Conservation (phyloP, 495 filamentous ascomycete genomes). For the Daldinia concentrica region DNA sequence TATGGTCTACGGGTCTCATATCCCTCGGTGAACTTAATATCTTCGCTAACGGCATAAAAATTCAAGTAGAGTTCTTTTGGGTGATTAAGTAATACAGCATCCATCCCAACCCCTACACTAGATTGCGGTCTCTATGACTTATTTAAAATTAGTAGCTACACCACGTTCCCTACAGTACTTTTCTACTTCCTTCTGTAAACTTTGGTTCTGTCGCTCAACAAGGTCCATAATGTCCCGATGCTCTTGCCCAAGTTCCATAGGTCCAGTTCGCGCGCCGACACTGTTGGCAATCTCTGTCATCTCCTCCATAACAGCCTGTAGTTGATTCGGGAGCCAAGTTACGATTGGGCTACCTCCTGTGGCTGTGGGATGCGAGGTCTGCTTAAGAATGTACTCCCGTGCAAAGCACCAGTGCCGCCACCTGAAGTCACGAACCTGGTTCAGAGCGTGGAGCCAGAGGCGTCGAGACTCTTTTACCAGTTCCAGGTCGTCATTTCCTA, state of each 20-base stretch:
- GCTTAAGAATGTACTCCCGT: conserved; percentile 90
- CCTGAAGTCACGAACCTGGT: conserved; percentile 89
- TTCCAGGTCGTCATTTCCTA: conserved; percentile 34
- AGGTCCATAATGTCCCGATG: conserved; percentile 73
- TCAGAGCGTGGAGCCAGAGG: conserved; percentile 75
- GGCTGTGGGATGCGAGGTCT: conserved; percentile 82
- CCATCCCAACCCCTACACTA: too few species aligned
- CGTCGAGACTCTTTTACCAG: conserved; percentile 52
- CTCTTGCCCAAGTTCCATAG: conserved; percentile 47
- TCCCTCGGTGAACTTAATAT: too few species aligned
- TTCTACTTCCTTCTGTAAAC: conserved; percentile 78
- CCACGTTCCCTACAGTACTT: conserved; percentile 80
- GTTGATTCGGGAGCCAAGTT: conserved; percentile 88
- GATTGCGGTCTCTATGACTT: too few species aligned
- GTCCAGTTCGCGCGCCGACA: conserved; percentile 53
- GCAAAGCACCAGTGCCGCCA: conserved; percentile 97
- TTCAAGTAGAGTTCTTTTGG: too few species aligned
- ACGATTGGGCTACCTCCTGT: conserved; percentile 93
- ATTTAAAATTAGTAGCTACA: conserved; percentile 41
- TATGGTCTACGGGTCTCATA: too few species aligned
- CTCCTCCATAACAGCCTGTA: conserved; percentile 77
- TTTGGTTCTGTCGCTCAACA: conserved; percentile 72
- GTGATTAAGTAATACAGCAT: too few species aligned
- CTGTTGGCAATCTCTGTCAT: conserved; percentile 71
- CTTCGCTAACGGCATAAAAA: too few species aligned